Evolutionary conservation across 345 rosid genomes (phyloP).

Genomic region (Bruguiera sexangula): DNA sequence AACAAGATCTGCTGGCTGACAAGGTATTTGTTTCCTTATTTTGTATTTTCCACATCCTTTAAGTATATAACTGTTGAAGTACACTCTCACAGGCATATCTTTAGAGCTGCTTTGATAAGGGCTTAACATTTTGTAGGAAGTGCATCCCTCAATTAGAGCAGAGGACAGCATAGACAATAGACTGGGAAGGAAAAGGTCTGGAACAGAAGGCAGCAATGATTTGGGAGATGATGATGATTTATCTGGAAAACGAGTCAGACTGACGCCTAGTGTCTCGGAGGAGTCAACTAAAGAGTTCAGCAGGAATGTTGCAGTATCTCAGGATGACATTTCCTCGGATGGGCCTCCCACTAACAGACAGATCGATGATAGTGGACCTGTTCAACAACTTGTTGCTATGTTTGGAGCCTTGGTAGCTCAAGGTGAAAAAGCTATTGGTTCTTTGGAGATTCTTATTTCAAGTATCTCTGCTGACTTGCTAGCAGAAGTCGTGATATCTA

Average conservation of each 20-base stretch:
- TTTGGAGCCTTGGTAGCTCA: slow-evolving; percentile 95
- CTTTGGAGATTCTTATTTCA: slow-evolving; percentile 87
- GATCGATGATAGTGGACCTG: slow-evolving; percentile 65
- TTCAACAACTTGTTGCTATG: slow-evolving; percentile 88
- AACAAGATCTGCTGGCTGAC: slow-evolving; percentile 41
- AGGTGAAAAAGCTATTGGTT: slow-evolving; percentile 85
- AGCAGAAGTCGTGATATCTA: slow-evolving; percentile 94
- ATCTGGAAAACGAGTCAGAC: slow-evolving; percentile 66
- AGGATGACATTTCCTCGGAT: slow-evolving; percentile 45
- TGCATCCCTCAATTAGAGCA: slow-evolving; percentile 29
- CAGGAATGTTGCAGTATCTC: slow-evolving; percentile 33
- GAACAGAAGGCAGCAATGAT: slow-evolving; percentile 45
- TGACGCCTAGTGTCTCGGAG: slow-evolving; percentile 51
- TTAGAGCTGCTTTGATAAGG: slow-evolving; percentile 24
- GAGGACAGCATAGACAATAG: slow-evolving; percentile 38
- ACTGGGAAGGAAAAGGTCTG: slow-evolving; percentile 66
- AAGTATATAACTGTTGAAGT: not conserved
- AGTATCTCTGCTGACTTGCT: slow-evolving; percentile 91
- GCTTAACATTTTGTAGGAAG: slow-evolving; percentile 50
- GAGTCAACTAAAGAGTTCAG: slow-evolving; percentile 53
- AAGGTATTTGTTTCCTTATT: slow-evolving; percentile 40
- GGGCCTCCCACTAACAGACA: slow-evolving; percentile 39
- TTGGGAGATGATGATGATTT: slow-evolving; percentile 45
- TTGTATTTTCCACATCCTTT: not conserved
- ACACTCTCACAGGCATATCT: slow-evolving; percentile 8